Conservation (phyloP, 768 basidiomycete genomes). For the Leccinum subtestaceum region DNA sequence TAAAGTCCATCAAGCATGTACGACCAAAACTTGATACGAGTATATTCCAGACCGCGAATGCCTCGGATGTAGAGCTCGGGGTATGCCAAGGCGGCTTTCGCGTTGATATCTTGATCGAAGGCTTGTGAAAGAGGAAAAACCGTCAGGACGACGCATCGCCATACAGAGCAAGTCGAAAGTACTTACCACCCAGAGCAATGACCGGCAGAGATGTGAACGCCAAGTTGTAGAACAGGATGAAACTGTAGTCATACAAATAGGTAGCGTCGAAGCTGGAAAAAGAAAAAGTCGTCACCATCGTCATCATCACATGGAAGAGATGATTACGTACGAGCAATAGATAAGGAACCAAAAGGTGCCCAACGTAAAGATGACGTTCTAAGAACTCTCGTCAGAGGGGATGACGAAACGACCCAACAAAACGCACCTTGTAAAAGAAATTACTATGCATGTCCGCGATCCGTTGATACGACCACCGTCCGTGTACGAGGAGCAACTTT, state of each 20-base stretch:
- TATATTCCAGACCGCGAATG: conserved; percentile 91
- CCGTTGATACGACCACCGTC: conserved; percentile 95
- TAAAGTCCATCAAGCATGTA: conserved; percentile 96
- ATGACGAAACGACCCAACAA: neutral
- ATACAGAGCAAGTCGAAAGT: neutral
- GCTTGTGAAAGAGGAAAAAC: conserved; percentile 34
- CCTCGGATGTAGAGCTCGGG: conserved; percentile 96
- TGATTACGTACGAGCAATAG: conserved; percentile 66
- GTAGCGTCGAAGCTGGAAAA: conserved; percentile 81
- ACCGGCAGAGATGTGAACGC: conserved; percentile 94
- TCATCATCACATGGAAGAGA: no score
- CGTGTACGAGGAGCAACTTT: conserved; percentile 88
- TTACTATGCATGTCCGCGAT: conserved; percentile 96
- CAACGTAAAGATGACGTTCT: conserved; percentile 93
- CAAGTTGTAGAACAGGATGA: conserved; percentile 88
- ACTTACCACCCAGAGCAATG: conserved; percentile 77
- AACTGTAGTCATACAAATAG: conserved; percentile 93
- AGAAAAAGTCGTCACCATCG: no score
- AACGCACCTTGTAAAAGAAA: conserved; percentile 93
- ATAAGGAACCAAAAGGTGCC: conserved; percentile 93
- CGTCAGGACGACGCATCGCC: neutral
- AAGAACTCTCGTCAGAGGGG: neutral
- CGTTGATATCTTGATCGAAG: conserved; percentile 94
- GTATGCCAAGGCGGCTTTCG: conserved; percentile 84
- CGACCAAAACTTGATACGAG: conserved; percentile 86